Conservation (phyloP, 805 yeast species). For the Suhomyces canberraensis region DNA sequence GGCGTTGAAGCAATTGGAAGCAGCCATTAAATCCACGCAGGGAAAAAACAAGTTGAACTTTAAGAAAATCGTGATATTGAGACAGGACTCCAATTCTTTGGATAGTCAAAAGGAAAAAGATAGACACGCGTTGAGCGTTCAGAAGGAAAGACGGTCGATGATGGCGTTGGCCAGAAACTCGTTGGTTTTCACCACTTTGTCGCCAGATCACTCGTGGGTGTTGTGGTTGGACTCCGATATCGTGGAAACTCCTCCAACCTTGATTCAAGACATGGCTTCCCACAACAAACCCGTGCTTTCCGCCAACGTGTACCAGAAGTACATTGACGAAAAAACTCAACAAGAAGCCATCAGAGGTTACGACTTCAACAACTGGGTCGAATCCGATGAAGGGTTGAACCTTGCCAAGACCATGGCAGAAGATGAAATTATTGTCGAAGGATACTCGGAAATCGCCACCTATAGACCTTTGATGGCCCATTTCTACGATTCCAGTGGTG, state of each 20-base stretch:
- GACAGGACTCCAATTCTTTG: slow-evolving; percentile 85
- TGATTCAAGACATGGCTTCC: slow-evolving; percentile 81
- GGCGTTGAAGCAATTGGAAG: slow-evolving; percentile 69
- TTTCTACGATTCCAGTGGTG: slow-evolving; percentile 66
- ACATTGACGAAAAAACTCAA: slow-evolving; percentile 52
- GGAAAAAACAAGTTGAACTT: slow-evolving; percentile 59
- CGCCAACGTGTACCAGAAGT: slow-evolving; percentile 92
- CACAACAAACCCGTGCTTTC: slow-evolving; percentile 86
- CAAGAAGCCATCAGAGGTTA: slow-evolving; percentile 74
- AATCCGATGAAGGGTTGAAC: slow-evolving; percentile 72
- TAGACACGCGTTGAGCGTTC: slow-evolving; percentile 83
- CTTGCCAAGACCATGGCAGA: slow-evolving; percentile 71
- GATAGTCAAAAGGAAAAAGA: slow-evolving; percentile 77
- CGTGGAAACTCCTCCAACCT: slow-evolving; percentile 77
- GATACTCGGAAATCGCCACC: slow-evolving; percentile 89
- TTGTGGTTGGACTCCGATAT: slow-evolving; percentile 96
- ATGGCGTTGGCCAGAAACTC: slow-evolving; percentile 97
- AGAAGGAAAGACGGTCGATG: slow-evolving; percentile 80
- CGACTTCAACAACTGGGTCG: slow-evolving; percentile 96
- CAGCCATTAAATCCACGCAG: slow-evolving; percentile 72
- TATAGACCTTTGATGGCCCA: slow-evolving; percentile 94
- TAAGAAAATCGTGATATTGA: slow-evolving; percentile 78
- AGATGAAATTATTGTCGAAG: slow-evolving; percentile 93
- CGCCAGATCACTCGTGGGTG: slow-evolving; percentile 91
- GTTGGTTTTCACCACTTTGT: slow-evolving; percentile 78